Base-by-base conservation (phyloP, 768 basidiomycete genomes). In the Trametes maxima region DNA sequence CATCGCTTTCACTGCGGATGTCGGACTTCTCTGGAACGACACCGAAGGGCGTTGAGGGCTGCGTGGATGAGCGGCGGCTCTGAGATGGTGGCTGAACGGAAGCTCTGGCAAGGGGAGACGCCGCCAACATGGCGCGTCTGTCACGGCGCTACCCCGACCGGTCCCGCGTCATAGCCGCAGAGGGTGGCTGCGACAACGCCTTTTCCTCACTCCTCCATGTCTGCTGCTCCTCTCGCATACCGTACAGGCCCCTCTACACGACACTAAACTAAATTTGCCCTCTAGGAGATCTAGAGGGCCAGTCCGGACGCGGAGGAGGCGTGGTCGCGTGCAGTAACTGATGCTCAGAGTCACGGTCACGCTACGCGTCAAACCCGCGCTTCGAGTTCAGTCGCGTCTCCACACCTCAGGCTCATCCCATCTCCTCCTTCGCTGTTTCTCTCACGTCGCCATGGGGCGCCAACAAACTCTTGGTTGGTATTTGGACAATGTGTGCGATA, bases 391-490 rank as follows among this genome's bases (percentile, higher is more conserved):
- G 53, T 65, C 67, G 67, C 67, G 67, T 59, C 52, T 44, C 24
- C 45, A 48, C 50, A 51, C 25, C 21, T 59, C 57, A 19, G 28
- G 4, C 28, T 57, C 49, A 56, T 60, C 62, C 33, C 63, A 45
- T 33, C 58, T 40, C 47, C 22, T 52, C 44, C 37, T 36, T 51
- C 60, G 42, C 40, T 45, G 4, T 8, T 33, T 56, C 54, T 43
- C 56, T 47, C 16, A 40, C 62, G 60, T 54, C 49, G 58, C 63
- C 51, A 92, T 91, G 88, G 80, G 79, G 54, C 83, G 88, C 69
- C 90, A 92, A 73, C 87, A 86, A 73, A 91, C 90, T 0, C 78
- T 92, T 47, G 86, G 89, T 87, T 60, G 17, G 75, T 43, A 35
- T 40, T 3, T n/a, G 12, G 4, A 13, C 3, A 13, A 22, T 13